Conservation (phyloP, 345 rosid genomes). For the Adansonia digitata region DNA sequence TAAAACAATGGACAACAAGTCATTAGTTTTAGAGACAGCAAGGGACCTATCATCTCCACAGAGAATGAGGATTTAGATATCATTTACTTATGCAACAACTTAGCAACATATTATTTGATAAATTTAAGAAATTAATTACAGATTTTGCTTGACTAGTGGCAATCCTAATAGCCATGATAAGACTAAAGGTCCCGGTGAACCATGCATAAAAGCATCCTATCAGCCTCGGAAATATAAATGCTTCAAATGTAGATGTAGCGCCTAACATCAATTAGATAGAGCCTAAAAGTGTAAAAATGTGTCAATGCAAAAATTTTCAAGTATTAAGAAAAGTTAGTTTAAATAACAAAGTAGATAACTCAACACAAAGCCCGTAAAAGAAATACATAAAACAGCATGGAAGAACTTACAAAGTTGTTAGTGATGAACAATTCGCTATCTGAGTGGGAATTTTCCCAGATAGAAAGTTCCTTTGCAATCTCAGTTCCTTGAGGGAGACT, state of each 20-base stretch:
- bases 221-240: neutral
- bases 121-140: neutral
- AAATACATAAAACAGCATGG: neutral
- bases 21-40: neutral
- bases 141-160: neutral
- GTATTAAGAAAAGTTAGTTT: neutral
- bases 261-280: neutral
- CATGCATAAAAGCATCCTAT: neutral
- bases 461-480: slow-evolving; percentile 55
- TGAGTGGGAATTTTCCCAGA: slow-evolving; percentile 64
- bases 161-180: neutral
- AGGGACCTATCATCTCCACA: neutral
- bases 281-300: neutral
- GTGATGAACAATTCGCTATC: slow-evolving; percentile 51
- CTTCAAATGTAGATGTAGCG: neutral
- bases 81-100: neutral
- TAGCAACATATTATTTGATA: neutral
- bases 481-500: slow-evolving; percentile 45
- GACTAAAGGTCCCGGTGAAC: neutral
- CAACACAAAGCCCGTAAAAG: slow-evolving; percentile 2
- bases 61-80: neutral
- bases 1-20: neutral
- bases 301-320: neutral
- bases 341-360: neutral
- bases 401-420: slow-evolving; percentile 63